Conservation (phyloP, 2,329 filamentous ascomycete species). For the Ascochyta viciae-villosae region DNA sequence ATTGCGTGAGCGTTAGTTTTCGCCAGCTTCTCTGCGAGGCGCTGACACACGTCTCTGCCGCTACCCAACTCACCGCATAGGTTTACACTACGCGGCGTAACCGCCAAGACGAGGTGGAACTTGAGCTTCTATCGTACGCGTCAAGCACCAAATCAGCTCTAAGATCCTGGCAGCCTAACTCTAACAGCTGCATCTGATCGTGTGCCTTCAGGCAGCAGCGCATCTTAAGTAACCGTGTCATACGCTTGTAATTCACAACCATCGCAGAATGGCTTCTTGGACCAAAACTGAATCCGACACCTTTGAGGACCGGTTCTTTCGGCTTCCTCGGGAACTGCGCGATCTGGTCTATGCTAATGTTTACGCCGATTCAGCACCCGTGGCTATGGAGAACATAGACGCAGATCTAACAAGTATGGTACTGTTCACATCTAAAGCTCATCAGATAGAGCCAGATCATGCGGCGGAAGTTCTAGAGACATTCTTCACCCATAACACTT, state of each 20-base stretch:
- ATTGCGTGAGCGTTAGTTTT: constrained; percentile 11
- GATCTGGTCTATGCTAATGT: constrained; percentile 27
- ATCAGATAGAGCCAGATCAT: constrained; percentile 1
- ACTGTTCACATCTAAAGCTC: neutral
- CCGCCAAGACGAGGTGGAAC: neutral
- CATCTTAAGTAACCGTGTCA: neutral
- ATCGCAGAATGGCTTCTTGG: neutral
- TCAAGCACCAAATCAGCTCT: neutral
- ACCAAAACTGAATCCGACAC: neutral
- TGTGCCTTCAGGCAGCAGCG: constrained; percentile 6
- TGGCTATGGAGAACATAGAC: constrained; percentile 1
- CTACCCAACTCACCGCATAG: neutral
- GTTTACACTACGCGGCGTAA: neutral
- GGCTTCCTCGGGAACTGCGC: constrained; percentile 28
- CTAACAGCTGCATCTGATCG: neutral
- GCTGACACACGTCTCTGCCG: neutral
- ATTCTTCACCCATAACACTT: constrained; percentile 19
- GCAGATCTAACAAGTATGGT: neutral
- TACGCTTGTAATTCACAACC: neutral
- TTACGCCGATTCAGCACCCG: constrained; percentile 1
- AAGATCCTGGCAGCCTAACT: too few relatives aligned
- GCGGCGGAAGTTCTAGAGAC: constrained; percentile 22
- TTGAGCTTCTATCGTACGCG: neutral
- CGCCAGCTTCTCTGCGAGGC: neutral
- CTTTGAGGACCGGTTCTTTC: constrained; percentile 2